phyloP scores from a whole-genome alignment of 2,329 filamentous ascomycete genomes.

The Sarocladiaceae sp. region DNA sequence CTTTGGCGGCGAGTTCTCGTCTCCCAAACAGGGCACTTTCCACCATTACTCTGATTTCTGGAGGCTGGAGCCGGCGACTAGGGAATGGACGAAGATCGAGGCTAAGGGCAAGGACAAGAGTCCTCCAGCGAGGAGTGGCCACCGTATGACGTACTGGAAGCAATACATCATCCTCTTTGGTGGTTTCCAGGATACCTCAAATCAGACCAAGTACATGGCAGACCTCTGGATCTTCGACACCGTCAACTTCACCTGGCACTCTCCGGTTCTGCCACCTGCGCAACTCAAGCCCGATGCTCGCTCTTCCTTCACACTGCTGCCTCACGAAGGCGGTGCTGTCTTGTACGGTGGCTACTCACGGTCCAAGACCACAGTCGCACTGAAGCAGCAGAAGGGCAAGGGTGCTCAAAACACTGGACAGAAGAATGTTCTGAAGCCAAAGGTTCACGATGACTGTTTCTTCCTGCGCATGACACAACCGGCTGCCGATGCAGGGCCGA shows the following conservation, averaged over 20 bases:
- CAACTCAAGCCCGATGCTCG: conserved; percentile 85
- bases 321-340: conserved; percentile 84
- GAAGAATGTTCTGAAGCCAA: conserved; percentile 74
- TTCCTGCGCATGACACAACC: conserved; percentile 79
- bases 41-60: conserved; percentile 99
- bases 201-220: conserved; percentile 87
- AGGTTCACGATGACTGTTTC: conserved; percentile 94
- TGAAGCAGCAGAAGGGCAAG: conserved; percentile 59
- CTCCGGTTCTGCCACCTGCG: conserved; percentile 68
- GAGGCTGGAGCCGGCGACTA: conserved; percentile 75
- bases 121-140: conserved; percentile 82
- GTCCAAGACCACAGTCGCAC: conserved; percentile 67
- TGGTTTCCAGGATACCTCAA: conserved; percentile 94
- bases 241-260: conserved; percentile 78
- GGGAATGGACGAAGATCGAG: conserved; percentile 92
- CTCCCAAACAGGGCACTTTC: conserved; percentile 95
- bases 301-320: conserved; percentile 87
- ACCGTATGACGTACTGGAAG: conserved; percentile 96
- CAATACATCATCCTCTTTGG: conserved; percentile 95
- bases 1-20: conserved; percentile 95
- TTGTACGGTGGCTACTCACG: conserved; percentile 92
- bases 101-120: conserved; percentile 69
- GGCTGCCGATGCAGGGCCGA: conserved; percentile 58
- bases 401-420: conserved; percentile 52
- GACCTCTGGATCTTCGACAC: conserved; percentile 98